Base-by-base conservation (phyloP, 1,284 basidiomycete genomes). In the Irpex sp. region DNA sequence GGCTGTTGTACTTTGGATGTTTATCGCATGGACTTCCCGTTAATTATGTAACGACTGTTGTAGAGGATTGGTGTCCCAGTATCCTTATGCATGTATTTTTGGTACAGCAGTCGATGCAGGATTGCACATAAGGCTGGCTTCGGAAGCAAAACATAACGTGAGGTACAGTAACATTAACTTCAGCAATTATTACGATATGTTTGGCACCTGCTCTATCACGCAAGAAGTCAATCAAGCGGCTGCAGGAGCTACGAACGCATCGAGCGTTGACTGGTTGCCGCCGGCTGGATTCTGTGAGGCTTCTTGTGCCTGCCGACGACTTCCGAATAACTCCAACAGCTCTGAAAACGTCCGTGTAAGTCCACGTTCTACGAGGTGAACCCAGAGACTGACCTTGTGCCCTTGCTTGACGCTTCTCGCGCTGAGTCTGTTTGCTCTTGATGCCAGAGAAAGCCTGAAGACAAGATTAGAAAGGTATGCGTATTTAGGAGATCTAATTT, bases 391-490 rank as follows among this genome's bases (percentile, higher is more conserved):
- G 61, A 87, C 90, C 89, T 81, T 90, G 85, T 56, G 91, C 72
- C 61, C 89, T 80, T 5, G 90, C 87, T 71, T 92, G 86, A 67
- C 83, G 85, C 73, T 84, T 87, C 69, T 90, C 83, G 47, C 86
- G 81, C 63, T 81, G 82, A 0, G 85, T 90, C 68, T 91, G 89
- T 4, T 77, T 84, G 56, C 78, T 80, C 69, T 86, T 89, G 66
- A 84, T 89, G 0, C 90, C 90, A 54, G 90, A 88, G 71, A 92
- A 92, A 1, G 90, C 90, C 88, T 91, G 63, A 3, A 58, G 3
- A 16, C 56, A 51, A 39, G 16, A 23, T 60, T 56, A 61, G 49
- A 54, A 57, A 48, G 53, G 23, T 23, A 4, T 4, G 4, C 23
- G 4, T 2, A 23, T 4, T 23, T 23, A 23, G 23, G 23, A 23